These are phyloP conservation scores for Cercospora zeae-maydis DNA, from an alignment of 2,329 filamentous ascomycete genomes.

Conservation along the genomic window DNA sequence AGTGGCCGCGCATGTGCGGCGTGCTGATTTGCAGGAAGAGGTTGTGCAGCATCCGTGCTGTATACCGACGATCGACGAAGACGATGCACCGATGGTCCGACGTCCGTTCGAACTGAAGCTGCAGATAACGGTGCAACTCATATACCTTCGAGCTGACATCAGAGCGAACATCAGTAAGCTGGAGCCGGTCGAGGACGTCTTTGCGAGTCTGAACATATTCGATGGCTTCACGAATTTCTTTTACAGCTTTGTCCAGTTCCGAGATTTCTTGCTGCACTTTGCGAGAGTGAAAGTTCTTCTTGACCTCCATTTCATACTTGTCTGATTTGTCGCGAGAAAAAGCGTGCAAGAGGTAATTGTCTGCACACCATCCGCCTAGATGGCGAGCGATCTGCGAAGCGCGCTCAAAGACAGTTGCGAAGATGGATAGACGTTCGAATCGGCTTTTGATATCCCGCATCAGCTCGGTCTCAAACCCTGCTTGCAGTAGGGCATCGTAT, in stretches of 20 bases:
- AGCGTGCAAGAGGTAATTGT: slow-evolving; percentile 53
- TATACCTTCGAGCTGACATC: slow-evolving; percentile 71
- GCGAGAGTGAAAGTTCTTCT: slow-evolving; percentile 36
- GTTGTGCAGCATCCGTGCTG: slow-evolving; percentile 68
- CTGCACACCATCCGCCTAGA: slow-evolving; percentile 80
- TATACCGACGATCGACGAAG: slow-evolving; percentile 76
- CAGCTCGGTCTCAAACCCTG: slow-evolving; percentile 61
- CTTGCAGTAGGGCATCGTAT: slow-evolving; percentile 51
- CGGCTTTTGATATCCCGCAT: slow-evolving; percentile 54
- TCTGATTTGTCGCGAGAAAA: slow-evolving; percentile 25
- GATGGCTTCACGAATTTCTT: slow-evolving; percentile 57
- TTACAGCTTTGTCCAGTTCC: slow-evolving; percentile 53
- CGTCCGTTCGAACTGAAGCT: slow-evolving; percentile 57
- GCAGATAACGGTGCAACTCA: slow-evolving; percentile 58
- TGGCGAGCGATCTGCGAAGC: slow-evolving; percentile 59
- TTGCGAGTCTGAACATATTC: slow-evolving; percentile 32
- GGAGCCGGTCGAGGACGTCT: slow-evolving; percentile 8
- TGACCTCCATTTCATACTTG: slow-evolving; percentile 27
- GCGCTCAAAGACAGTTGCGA: slow-evolving; percentile 59
- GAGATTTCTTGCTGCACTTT: slow-evolving; percentile 28
- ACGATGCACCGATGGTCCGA: slow-evolving; percentile 72
- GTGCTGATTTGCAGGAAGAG: slow-evolving; percentile 61
- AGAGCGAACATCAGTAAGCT: slow-evolving; percentile 55
- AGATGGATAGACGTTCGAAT: slow-evolving; percentile 51
- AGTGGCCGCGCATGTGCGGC: slow-evolving; percentile 56